Evolutionary conservation across 768 basidiomycete species (phyloP).

Genomic region (Cystobasidium onofrii): DNA sequence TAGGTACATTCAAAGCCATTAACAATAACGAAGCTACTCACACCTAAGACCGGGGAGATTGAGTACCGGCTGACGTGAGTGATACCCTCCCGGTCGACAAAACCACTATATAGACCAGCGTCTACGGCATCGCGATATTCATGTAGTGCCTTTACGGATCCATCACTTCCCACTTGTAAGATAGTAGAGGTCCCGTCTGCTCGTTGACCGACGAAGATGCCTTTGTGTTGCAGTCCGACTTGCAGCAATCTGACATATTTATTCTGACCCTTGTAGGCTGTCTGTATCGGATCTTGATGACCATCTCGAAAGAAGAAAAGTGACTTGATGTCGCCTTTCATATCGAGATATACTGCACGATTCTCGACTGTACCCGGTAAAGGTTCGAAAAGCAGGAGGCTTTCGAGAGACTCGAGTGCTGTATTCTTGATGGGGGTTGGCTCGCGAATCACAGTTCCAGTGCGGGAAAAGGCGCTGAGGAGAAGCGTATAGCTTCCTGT

Average conservation of each 20-base stretch:
- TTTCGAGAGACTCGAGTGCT: neutral
- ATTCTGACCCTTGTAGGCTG: neutral
- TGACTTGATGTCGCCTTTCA: neutral
- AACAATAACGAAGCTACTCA: neutral
- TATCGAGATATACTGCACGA: constrained; percentile 15
- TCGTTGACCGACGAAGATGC: constrained; percentile 8
- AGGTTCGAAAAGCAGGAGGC: neutral
- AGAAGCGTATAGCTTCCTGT: neutral
- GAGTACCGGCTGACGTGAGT: constrained; percentile 25
- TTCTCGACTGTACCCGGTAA: neutral
- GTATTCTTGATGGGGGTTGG: neutral
- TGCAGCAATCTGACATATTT: neutral
- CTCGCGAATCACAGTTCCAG: neutral
- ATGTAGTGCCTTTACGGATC: neutral
- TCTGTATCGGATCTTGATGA: neutral
- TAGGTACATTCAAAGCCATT: neutral
- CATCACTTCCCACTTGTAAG: constrained; percentile 10
- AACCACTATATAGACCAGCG: constrained; percentile 6
- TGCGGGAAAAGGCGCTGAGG: neutral
- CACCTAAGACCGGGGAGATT: constrained; percentile 13
- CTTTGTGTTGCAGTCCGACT: neutral
- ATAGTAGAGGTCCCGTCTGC: constrained; percentile 6
- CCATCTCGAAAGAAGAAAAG: neutral
- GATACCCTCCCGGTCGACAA: constrained; percentile 13
- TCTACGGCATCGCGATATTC: constrained; percentile 13